Evolutionary conservation across 2,329 filamentous ascomycete species (phyloP).

Genomic region (Fusarium algeriense): DNA sequence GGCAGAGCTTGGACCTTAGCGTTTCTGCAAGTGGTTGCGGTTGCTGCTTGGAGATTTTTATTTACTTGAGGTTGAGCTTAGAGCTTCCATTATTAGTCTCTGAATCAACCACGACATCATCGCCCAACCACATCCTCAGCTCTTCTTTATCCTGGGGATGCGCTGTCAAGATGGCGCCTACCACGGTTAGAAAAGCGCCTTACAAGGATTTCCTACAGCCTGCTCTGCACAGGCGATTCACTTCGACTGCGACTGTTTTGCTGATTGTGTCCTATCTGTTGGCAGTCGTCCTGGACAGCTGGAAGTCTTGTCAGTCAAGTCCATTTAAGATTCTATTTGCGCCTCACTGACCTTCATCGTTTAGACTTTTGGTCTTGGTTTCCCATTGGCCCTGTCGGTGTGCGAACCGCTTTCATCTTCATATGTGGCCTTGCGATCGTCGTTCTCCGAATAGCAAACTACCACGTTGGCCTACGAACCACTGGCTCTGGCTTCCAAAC

Average conservation of each 20-base stretch:
- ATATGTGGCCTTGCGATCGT: conserved; percentile 81
- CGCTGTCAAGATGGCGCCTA: conserved; percentile 63
- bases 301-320: conserved; percentile 72
- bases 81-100: conserved; percentile 25
- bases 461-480: conserved; percentile 80
- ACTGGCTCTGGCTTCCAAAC: conserved; percentile 76
- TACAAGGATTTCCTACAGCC: conserved; percentile 95
- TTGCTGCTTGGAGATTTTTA: conserved; percentile 54
- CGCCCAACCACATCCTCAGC: conserved; percentile 29
- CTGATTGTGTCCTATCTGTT: conserved; percentile 79
- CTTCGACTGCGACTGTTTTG: conserved; percentile 77
- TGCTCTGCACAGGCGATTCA: conserved; percentile 87
- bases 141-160: conserved; percentile 55
- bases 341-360: conserved; percentile 8
- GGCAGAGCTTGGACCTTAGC: conserved; percentile 34
- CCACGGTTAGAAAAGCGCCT: conserved; percentile 67
- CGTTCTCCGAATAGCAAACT: conserved; percentile 85
- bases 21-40: conserved; percentile 27
- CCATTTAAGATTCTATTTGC: background rate
- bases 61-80: conserved; percentile 46
- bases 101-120: conserved; percentile 32
- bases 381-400: conserved; percentile 79
- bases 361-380: conserved; percentile 89
- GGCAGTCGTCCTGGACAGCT: conserved; percentile 76
- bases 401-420: conserved; percentile 82